A percentile compares a stretch with the other conserved stretches of the same genome.
Conservation (phyloP, 352 stramenopile species). For the Globisporangium okanoganense region DNA sequence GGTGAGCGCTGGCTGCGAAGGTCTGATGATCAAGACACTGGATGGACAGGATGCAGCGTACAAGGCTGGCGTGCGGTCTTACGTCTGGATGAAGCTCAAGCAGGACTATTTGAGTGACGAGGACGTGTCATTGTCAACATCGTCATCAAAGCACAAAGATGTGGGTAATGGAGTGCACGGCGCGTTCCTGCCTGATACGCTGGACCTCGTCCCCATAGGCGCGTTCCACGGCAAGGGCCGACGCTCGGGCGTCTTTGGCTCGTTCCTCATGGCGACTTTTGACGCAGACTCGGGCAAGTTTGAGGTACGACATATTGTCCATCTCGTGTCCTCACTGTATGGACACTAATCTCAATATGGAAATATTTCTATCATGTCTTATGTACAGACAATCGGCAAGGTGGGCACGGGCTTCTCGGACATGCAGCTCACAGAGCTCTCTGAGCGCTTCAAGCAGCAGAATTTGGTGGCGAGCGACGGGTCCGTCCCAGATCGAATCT, state of each 20-base stretch:
- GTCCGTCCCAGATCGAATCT: slow-evolving; percentile 55
- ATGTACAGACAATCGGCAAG: slow-evolving; percentile 85
- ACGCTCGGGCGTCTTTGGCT: slow-evolving; percentile 94
- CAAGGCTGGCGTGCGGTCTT: slow-evolving; percentile 62
- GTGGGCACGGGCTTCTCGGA: slow-evolving; percentile 98
- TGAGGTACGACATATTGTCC: slow-evolving; percentile 54
- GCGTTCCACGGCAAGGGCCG: slow-evolving; percentile 96
- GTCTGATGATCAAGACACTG: slow-evolving; percentile 75
- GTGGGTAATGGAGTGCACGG: slow-evolving; percentile 25
- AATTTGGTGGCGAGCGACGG: slow-evolving; percentile 29
- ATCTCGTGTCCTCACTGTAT: not conserved
- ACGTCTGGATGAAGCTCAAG: slow-evolving; percentile 86
- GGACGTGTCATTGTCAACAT: not conserved
- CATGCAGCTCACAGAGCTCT: slow-evolving; percentile 84
- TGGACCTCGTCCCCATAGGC: slow-evolving; percentile 99
- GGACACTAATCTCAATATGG: slow-evolving; percentile 1
- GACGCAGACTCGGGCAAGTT: slow-evolving; percentile 93
- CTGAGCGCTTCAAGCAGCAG: slow-evolving; percentile 39
- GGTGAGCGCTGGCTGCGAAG: slow-evolving; percentile 65
- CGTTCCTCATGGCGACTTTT: slow-evolving; percentile 98
- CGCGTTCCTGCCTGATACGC: slow-evolving; percentile 75
- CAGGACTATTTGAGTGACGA: slow-evolving; percentile 61
- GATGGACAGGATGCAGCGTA: slow-evolving; percentile 49
- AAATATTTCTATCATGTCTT: not conserved
- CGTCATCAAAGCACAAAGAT: not conserved